Percentiles rank a stretch among this genome's conserved stretches.
Evolutionary conservation across 495 filamentous ascomycete species (phyloP).

Genomic region (Apiosordaria backusii): DNA sequence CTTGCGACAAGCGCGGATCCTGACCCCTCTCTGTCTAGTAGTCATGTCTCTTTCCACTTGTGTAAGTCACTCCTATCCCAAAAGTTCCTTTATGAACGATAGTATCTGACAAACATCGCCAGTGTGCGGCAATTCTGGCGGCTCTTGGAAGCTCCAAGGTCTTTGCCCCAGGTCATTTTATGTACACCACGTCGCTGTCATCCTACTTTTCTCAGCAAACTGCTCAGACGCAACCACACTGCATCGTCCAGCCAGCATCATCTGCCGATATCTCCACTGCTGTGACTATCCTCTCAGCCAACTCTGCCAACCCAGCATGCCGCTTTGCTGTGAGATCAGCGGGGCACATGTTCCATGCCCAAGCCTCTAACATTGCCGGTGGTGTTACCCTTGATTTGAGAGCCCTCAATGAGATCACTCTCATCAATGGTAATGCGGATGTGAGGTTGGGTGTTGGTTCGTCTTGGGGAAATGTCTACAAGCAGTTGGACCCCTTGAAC

Average conservation of each 20-base stretch:
- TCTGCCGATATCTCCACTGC: background rate
- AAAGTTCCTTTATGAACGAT: background rate
- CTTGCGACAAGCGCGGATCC: background rate
- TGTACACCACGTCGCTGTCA: background rate
- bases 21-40: background rate
- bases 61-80: background rate
- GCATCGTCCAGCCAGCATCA: background rate
- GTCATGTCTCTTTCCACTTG: background rate
- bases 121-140: background rate
- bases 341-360: background rate
- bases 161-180: background rate
- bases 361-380: background rate
- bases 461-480: slow-evolving; percentile 41
- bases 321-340: background rate
- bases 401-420: background rate
- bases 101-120: background rate
- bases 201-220: background rate
- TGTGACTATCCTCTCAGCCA: background rate
- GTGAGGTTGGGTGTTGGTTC: background rate
- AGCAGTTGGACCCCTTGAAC: slow-evolving; percentile 37
- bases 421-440: background rate
- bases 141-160: background rate
- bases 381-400: slow-evolving; percentile 1
- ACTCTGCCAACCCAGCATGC: background rate
- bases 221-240: background rate